Evolutionary conservation across 2,329 filamentous ascomycete species (phyloP).

Genomic region (Scedosporium dehoogii): DNA sequence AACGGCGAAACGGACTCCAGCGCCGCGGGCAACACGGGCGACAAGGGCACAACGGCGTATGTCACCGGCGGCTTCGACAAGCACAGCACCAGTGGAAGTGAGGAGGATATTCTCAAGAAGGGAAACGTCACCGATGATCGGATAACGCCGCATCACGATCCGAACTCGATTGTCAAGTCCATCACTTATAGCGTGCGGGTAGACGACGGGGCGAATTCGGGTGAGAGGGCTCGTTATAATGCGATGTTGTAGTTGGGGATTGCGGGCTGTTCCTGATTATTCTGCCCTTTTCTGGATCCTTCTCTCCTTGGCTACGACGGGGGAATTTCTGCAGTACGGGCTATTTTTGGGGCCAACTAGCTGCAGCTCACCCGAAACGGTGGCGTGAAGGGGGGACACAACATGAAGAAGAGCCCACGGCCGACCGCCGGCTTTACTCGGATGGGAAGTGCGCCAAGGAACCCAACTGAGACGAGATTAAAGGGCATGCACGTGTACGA

Average conservation of each 20-base stretch:
- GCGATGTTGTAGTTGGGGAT: too few species aligned
- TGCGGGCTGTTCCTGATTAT: neutral
- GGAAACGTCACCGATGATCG: conserved; percentile 13
- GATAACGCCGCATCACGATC: neutral
- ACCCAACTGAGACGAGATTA: neutral
- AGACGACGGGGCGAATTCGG: conserved; percentile 16
- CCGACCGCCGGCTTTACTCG: neutral
- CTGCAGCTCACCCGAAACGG: neutral
- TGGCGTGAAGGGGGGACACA: neutral
- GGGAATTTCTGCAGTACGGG: neutral
- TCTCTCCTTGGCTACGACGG: neutral
- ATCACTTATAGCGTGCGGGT: conserved; percentile 30
- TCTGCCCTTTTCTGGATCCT: neutral
- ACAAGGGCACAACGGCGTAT: conserved; percentile 14
- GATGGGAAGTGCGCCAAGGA: neutral
- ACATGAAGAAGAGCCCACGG: neutral
- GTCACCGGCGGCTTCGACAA: conserved; percentile 7
- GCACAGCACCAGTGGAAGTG: conserved; percentile 16
- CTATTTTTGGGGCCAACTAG: neutral
- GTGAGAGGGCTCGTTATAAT: neutral
- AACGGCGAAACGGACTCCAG: conserved; percentile 12
- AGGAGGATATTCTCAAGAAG: conserved; percentile 27
- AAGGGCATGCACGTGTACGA: neutral
- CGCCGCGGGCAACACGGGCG: conserved; percentile 17
- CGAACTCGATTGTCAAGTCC: conserved; percentile 25